Conservation (phyloP, 1,284 basidiomycete species). For the Irpex rosettiformis region DNA sequence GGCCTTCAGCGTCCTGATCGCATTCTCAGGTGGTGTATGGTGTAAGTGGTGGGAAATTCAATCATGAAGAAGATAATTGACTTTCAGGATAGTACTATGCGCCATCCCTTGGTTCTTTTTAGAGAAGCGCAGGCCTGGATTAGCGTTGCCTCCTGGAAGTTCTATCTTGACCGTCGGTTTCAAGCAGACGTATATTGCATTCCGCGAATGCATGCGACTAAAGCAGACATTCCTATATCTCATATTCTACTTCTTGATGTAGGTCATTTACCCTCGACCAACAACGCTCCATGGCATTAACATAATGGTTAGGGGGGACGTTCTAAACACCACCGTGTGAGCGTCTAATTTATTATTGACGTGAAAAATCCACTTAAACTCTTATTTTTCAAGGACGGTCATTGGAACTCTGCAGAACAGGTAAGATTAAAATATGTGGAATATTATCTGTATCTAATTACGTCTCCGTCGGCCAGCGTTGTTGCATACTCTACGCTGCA, state of each 20-base stretch:
- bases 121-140: conserved; percentile 66
- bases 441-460: neutral
- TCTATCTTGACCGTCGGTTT: conserved; percentile 69
- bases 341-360: conserved; percentile 20
- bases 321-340: conserved; percentile 73
- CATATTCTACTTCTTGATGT: conserved; percentile 77
- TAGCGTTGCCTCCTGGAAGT: conserved; percentile 59
- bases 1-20: conserved; percentile 73
- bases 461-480: conserved; percentile 31
- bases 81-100: conserved; percentile 49
- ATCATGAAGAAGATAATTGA: neutral
- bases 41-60: conserved; percentile 40
- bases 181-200: conserved; percentile 65
- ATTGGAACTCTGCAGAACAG: conserved; percentile 78
- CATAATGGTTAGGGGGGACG: conserved; percentile 51
- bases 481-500: conserved; percentile 66
- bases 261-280: conserved; percentile 21
- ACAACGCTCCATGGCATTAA: conserved; percentile 4
- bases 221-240: conserved; percentile 78
- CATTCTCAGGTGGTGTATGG: conserved; percentile 75
- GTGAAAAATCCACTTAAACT: too few relatives aligned
- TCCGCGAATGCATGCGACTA: conserved; percentile 62
- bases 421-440: conserved; percentile 33
- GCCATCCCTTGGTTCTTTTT: conserved; percentile 77
- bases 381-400: too few relatives aligned